phyloP scores from a whole-genome alignment of 805 yeast species.

The Kuraishia ogatae region DNA sequence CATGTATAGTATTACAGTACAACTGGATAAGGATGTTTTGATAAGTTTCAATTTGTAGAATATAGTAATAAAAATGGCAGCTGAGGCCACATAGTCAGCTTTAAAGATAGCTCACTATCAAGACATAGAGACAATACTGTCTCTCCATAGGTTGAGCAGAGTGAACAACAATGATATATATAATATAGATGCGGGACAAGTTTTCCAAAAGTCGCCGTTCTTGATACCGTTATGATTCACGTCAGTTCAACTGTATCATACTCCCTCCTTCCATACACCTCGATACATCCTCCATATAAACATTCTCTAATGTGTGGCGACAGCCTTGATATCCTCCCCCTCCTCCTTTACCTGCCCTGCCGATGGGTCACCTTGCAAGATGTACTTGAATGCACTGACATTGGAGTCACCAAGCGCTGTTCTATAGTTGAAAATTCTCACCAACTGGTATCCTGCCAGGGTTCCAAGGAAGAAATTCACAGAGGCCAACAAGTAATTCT shows the following conservation, averaged over 20 bases:
- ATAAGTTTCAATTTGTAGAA: neutral
- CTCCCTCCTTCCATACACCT: neutral
- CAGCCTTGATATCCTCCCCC: neutral
- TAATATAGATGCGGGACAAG: neutral
- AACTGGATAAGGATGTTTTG: neutral
- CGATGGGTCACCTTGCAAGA: constrained; percentile 35
- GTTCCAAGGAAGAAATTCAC: constrained; percentile 90
- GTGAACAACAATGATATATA: neutral
- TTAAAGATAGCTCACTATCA: neutral
- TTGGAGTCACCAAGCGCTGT: constrained; percentile 50
- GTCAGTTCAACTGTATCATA: neutral
- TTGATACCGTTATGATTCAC: neutral
- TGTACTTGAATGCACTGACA: constrained; percentile 46
- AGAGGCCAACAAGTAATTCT: constrained; percentile 78
- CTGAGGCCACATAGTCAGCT: neutral
- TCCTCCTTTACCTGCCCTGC: neutral
- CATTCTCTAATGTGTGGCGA: constrained; percentile 24
- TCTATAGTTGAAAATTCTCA: constrained; percentile 53
- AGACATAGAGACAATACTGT: neutral
- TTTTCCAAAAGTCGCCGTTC: neutral
- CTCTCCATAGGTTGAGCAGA: neutral
- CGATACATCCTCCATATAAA: constrained; percentile 20
- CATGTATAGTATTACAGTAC: neutral
- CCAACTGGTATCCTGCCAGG: constrained; percentile 81
- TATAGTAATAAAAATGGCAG: neutral